These are phyloP conservation scores for Wickerhamomyces sydowiorum DNA, from an alignment of 805 yeast species.

Conservation along the genomic window DNA sequence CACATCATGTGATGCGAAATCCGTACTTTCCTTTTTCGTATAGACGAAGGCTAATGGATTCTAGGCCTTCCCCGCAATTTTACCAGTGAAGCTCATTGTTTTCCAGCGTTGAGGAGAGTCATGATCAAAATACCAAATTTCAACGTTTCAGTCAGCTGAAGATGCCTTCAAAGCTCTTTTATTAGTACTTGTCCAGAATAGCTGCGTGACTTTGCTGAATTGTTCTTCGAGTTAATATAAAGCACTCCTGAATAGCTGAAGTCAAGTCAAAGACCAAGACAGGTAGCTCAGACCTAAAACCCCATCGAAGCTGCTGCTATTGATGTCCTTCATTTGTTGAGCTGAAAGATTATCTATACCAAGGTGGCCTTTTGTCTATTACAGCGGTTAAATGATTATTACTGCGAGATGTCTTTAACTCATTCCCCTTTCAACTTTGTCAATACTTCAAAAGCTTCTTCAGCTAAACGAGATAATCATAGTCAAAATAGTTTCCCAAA, in stretches of 20 bases:
- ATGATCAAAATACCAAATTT: neutral
- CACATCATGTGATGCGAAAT: neutral
- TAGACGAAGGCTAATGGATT: neutral
- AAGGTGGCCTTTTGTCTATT: neutral
- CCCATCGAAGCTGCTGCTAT: too few species aligned
- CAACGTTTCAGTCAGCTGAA: too few species aligned
- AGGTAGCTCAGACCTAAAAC: too few species aligned
- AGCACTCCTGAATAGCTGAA: too few species aligned
- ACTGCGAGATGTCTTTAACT: neutral
- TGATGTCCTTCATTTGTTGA: too few species aligned
- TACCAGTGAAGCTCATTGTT: neutral
- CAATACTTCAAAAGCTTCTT: neutral
- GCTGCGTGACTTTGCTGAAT: neutral
- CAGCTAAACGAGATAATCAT: neutral
- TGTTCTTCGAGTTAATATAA: too few species aligned
- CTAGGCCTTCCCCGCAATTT: neutral
- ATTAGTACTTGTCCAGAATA: too few species aligned
- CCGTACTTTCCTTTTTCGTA: neutral
- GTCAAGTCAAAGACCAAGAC: too few species aligned
- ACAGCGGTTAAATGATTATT: neutral
- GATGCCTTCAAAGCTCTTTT: too few species aligned
- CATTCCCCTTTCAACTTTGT: neutral
- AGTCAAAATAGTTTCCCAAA: neutral
- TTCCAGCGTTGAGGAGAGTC: neutral
- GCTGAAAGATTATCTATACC: too few species aligned